Evolutionary conservation across 495 filamentous ascomycete genomes (phyloP).

Genomic region (Penicillium cataractarum): DNA sequence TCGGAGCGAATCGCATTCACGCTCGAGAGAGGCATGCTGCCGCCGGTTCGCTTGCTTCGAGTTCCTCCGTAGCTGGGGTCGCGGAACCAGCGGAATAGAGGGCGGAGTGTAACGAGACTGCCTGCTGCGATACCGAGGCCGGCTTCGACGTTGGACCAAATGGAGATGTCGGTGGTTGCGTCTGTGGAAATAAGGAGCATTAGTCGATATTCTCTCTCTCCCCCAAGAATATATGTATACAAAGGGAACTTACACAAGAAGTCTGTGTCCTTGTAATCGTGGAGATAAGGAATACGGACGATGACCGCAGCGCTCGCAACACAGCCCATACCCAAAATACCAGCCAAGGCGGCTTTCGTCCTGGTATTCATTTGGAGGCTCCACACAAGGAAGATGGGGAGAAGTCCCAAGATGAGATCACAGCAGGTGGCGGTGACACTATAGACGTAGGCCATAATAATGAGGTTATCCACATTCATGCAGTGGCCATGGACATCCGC

Average conservation of each 20-base stretch:
- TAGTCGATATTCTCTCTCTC: constrained; percentile 19
- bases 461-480: constrained; percentile 31
- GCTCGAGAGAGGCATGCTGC: constrained; percentile 41
- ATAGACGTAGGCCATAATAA: constrained; percentile 45
- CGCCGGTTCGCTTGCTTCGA: constrained; percentile 32
- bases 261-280: constrained; percentile 21
- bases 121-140: constrained; percentile 52
- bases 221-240: not conserved
- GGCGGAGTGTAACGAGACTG: constrained; percentile 51
- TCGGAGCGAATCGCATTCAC: constrained; percentile 29
- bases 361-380: constrained; percentile 42
- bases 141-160: constrained; percentile 53
- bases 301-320: constrained; percentile 25
- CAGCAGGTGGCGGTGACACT: constrained; percentile 45
- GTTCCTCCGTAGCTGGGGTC: constrained; percentile 36
- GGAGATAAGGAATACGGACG: constrained; percentile 15
- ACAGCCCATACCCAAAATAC: constrained; percentile 47
- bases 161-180: constrained; percentile 46
- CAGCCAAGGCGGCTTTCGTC: constrained; percentile 41
- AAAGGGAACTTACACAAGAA: constrained; percentile 22
- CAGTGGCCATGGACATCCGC: constrained; percentile 34
- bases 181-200: constrained; percentile 26
- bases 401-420: constrained; percentile 45
- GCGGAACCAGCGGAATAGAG: constrained; percentile 51
- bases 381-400: constrained; percentile 42